A percentile compares a stretch with the other conserved stretches of the same genome.
These are phyloP conservation scores for Candida dajiaensis DNA, from an alignment of 805 yeast species.

Conservation along the genomic window DNA sequence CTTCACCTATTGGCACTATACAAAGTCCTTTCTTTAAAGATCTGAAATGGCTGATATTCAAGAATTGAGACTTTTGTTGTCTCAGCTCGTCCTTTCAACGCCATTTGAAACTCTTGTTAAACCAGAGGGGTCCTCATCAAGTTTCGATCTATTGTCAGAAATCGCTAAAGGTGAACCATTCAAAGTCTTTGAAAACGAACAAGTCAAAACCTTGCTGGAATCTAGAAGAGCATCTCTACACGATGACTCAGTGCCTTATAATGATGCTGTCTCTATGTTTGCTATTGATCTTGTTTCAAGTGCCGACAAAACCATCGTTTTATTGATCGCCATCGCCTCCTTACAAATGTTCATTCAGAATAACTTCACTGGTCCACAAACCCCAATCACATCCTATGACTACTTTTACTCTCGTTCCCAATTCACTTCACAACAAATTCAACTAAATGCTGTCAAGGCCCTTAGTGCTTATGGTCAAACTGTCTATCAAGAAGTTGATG, in stretches of 20 bases:
- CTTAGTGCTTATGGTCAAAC: slow-evolving; percentile 61
- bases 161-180: slow-evolving; percentile 19
- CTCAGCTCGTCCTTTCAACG: slow-evolving; percentile 7
- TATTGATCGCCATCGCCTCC: slow-evolving; percentile 41
- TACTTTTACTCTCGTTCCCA: slow-evolving; percentile 17
- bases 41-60: background rate
- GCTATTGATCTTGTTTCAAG: background rate
- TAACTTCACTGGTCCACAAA: slow-evolving; percentile 80
- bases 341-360: slow-evolving; percentile 67
- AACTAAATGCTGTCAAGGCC: slow-evolving; percentile 27
- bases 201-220: background rate
- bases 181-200: slow-evolving; percentile 11
- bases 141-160: slow-evolving; percentile 10
- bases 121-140: slow-evolving; percentile 5
- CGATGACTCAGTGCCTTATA: slow-evolving; percentile 5
- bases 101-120: slow-evolving; percentile 6
- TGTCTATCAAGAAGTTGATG: slow-evolving; percentile 55
- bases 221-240: background rate
- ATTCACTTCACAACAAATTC: slow-evolving; percentile 11
- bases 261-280: slow-evolving; percentile 6
- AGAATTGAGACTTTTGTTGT: slow-evolving; percentile 4
- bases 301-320: slow-evolving; percentile 7
- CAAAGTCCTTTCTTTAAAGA: background rate
- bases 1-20: background rate
- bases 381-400: slow-evolving; percentile 33